phyloP scores from a whole-genome alignment of 2,329 filamentous ascomycete genomes.

The Verticillium alfalfae region DNA sequence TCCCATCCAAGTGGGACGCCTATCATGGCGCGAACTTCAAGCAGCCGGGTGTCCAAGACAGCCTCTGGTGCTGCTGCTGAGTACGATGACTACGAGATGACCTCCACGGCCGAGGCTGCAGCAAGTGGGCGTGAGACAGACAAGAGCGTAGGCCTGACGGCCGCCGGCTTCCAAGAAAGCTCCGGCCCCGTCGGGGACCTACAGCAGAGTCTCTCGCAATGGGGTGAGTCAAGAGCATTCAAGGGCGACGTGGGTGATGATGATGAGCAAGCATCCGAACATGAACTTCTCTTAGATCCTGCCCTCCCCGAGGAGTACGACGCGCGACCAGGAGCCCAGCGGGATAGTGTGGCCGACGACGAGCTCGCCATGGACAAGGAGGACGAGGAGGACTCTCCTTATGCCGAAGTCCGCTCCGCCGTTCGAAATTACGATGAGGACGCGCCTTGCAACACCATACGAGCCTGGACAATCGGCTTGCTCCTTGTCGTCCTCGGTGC shows the following conservation, averaged over 20 bases:
- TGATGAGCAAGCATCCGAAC: constrained; percentile 43
- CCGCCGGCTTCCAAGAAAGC: constrained; percentile 9
- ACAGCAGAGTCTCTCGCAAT: constrained; percentile 31
- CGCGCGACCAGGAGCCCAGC: constrained; percentile 19
- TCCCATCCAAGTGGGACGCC: background rate
- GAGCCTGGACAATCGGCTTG: constrained; percentile 60
- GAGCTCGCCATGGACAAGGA: constrained; percentile 26
- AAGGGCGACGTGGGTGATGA: constrained; percentile 23
- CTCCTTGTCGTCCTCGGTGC: constrained; percentile 50
- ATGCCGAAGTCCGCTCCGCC: constrained; percentile 60
- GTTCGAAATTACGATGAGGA: constrained; percentile 61
- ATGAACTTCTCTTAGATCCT: constrained; percentile 52
- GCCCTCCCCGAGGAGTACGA: constrained; percentile 40
- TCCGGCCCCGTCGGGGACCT: constrained; percentile 21
- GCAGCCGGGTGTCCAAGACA: constrained; percentile 26
- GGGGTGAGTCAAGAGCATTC: constrained; percentile 31
- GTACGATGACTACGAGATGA: constrained; percentile 18
- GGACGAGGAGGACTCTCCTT: constrained; percentile 54
- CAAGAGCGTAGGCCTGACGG: constrained; percentile 11
- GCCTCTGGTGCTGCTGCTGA: constrained; percentile 11
- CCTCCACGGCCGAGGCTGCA: constrained; percentile 19
- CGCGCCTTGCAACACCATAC: constrained; percentile 59
- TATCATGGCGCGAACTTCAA: constrained; percentile 22
- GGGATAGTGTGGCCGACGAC: constrained; percentile 19
- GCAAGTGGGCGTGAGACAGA: constrained; percentile 21